phyloP scores from a whole-genome alignment of 371 early-diverging fungal genomes.

The Mortierella sp. region DNA sequence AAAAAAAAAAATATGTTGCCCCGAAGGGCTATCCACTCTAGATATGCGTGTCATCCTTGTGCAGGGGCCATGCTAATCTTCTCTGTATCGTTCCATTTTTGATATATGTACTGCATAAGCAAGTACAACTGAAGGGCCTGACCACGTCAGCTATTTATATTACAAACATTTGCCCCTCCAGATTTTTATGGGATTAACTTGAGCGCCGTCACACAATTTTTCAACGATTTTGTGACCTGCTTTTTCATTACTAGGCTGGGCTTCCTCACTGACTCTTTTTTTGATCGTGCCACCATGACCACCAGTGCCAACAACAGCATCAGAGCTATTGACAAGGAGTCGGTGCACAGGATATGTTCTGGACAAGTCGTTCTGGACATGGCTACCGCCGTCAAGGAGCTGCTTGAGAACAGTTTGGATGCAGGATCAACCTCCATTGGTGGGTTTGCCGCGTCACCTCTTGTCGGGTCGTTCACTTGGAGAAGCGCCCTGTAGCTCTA shows the following conservation, averaged over 20 bases:
- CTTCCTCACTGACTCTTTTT: too few species aligned
- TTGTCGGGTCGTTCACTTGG: too few species aligned
- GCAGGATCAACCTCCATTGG: constrained; percentile 88
- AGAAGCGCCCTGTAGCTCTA: background rate
- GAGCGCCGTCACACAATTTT: too few species aligned
- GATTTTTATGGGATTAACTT: too few species aligned
- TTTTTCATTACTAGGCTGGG: too few species aligned
- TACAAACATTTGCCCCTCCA: too few species aligned
- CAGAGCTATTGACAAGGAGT: constrained; percentile 45
- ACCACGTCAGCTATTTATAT: too few species aligned
- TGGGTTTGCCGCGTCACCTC: too few species aligned
- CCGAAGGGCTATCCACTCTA: constrained; percentile 61
- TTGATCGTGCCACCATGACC: constrained; percentile 2
- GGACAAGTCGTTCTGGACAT: constrained; percentile 94
- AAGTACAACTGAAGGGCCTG: constrained; percentile 12
- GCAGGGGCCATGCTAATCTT: constrained; percentile 91
- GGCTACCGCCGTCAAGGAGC: constrained; percentile 90
- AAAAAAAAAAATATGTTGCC: constrained; percentile 29
- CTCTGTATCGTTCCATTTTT: constrained; percentile 82
- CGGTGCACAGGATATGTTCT: constrained; percentile 85
- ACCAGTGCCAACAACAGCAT: constrained; percentile 18
- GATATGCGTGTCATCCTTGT: constrained; percentile 84
- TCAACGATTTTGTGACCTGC: too few species aligned
- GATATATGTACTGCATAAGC: constrained; percentile 54
- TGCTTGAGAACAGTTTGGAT: constrained; percentile 98